Evolutionary conservation across 2,329 filamentous ascomycete genomes (phyloP).

Genomic region (Davidsoniella neocaledoniae): DNA sequence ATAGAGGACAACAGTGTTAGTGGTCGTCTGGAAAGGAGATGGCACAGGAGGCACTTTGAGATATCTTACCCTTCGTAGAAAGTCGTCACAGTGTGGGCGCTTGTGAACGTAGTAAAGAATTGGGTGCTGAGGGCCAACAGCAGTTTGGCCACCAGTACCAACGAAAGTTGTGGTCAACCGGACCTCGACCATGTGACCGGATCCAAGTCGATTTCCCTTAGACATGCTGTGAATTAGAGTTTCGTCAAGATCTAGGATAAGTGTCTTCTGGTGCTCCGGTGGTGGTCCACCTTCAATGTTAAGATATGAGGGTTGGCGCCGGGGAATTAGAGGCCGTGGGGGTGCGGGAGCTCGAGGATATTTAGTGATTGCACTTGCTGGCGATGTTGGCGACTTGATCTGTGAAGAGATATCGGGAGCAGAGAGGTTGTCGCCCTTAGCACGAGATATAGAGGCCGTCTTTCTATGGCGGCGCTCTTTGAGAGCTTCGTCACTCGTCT

Average conservation of each 20-base stretch:
- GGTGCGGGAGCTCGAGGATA: conserved; percentile 84
- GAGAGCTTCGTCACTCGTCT: conserved; percentile 57
- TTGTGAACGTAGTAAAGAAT: conserved; percentile 99
- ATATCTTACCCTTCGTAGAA: conserved; percentile 56
- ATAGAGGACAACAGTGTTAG: conserved; percentile 14
- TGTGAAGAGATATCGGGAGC: conserved; percentile 49
- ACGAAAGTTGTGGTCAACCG: conserved; percentile 61
- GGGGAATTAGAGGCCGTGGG: conserved; percentile 75
- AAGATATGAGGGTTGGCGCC: conserved; percentile 76
- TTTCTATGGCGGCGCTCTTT: conserved; percentile 59
- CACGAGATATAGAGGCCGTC: conserved; percentile 17
- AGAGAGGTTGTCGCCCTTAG: conserved; percentile 11
- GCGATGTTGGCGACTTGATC: conserved; percentile 86
- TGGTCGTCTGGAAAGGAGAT: not conserved
- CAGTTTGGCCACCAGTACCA: conserved; percentile 47
- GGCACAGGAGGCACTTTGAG: not conserved
- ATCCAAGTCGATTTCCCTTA: conserved; percentile 88
- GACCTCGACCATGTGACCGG: conserved; percentile 97
- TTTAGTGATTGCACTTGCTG: conserved; percentile 59
- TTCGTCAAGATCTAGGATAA: conserved; percentile 91
- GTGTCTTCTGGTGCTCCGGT: conserved; percentile 62
- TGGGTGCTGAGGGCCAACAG: conserved; percentile 72
- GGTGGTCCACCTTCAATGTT: conserved; percentile 35
- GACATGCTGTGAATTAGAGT: conserved; percentile 97
- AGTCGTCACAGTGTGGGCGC: conserved; percentile 90